Evolutionary conservation across 1,284 basidiomycete genomes (phyloP).

Genomic region (Xerocomus minutiporus): DNA sequence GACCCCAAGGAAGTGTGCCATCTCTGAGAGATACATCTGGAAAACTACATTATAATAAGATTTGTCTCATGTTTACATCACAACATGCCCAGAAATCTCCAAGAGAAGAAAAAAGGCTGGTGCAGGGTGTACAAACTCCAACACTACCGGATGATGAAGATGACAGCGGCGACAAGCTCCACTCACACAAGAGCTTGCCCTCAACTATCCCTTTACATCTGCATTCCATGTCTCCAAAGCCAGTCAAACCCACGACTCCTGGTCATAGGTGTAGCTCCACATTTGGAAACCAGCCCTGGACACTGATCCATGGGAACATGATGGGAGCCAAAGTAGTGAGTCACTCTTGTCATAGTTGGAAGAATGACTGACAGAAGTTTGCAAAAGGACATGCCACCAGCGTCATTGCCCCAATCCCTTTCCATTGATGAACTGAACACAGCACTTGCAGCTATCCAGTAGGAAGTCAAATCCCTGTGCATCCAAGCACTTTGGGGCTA

Average conservation of each 20-base stretch:
- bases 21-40: conserved; percentile 26
- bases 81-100: conserved; percentile 8
- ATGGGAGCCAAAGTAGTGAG: conserved; percentile 9
- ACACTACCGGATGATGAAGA: conserved; percentile 3
- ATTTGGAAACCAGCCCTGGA: conserved; percentile 19
- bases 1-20: conserved; percentile 1
- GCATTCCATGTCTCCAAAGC: not conserved
- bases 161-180: conserved; percentile 19
- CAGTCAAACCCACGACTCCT: not conserved
- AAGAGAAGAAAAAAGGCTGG: not conserved
- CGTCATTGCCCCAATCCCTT: conserved; percentile 11
- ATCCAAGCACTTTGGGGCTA: conserved; percentile 11
- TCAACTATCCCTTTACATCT: conserved; percentile 15
- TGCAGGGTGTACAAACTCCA: not conserved
- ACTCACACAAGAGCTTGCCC: conserved; percentile 7
- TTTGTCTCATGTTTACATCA: conserved; percentile 25
- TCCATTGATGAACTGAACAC: conserved; percentile 27
- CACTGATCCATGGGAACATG: conserved; percentile 7
- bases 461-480: conserved; percentile 25
- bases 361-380: conserved; percentile 1
- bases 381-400: conserved; percentile 10
- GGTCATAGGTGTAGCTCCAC: conserved; percentile 25
- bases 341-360: conserved; percentile 3
- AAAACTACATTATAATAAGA: conserved; percentile 31
- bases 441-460: conserved; percentile 20